A percentile compares a stretch with the other conserved stretches of the same genome.
Evolutionary conservation across 2,329 filamentous ascomycete genomes (phyloP).

Genomic region (Aspergillus piperis): DNA sequence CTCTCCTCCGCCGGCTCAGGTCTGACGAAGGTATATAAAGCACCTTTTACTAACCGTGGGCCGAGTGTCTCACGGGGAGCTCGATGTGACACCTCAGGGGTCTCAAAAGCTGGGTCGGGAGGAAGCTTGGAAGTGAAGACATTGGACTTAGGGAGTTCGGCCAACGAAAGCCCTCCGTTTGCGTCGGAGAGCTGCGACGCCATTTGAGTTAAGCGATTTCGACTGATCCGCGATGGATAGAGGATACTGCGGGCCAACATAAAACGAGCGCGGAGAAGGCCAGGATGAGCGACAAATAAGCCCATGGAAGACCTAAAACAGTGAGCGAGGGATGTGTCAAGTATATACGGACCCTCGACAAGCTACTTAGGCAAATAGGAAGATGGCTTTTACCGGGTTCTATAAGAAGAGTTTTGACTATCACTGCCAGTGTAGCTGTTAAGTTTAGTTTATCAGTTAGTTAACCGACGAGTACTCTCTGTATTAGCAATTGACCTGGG

Average conservation of each 20-base stretch:
- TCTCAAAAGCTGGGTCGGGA: slow-evolving; percentile 75
- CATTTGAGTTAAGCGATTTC: slow-evolving; percentile 48
- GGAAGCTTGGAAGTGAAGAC: slow-evolving; percentile 69
- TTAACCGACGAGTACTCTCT: background rate
- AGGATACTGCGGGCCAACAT: slow-evolving; percentile 28
- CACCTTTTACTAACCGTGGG: slow-evolving; percentile 80
- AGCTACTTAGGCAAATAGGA: no score
- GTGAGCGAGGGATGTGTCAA: background rate
- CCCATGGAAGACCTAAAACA: slow-evolving; percentile 12
- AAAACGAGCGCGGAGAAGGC: background rate
- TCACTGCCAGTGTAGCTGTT: no score
- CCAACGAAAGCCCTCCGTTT: slow-evolving; percentile 38
- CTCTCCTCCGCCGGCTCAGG: slow-evolving; percentile 72
- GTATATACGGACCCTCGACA: background rate
- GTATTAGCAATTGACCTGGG: background rate
- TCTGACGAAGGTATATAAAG: slow-evolving; percentile 86
- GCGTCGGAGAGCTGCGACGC: slow-evolving; percentile 43
- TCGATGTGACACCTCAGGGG: slow-evolving; percentile 76
- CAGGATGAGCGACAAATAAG: background rate
- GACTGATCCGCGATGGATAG: slow-evolving; percentile 19
- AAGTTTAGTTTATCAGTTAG: background rate
- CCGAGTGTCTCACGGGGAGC: slow-evolving; percentile 74
- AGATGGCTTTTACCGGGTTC: background rate
- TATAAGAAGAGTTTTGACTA: background rate
- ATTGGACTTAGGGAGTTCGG: slow-evolving; percentile 64